A percentile compares a stretch with the other conserved stretches of the same genome.
Evolutionary conservation across 805 yeast species (phyloP).

Genomic region (Wickerhamiella allomyrinae): DNA sequence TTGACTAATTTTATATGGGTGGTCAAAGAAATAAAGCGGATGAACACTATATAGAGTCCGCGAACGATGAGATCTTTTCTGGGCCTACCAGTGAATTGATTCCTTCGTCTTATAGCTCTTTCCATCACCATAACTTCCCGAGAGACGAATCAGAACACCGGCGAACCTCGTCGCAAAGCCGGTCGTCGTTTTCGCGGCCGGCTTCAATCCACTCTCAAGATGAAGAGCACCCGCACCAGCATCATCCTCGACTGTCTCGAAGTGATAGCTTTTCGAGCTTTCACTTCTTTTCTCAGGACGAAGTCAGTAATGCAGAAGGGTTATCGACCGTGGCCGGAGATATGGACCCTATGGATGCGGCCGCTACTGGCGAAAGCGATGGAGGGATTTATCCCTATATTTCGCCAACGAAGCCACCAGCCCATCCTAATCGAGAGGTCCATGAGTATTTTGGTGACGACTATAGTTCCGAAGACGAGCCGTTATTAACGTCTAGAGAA

Average conservation of each 20-base stretch:
- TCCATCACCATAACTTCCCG: slow-evolving; percentile 34
- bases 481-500: not conserved
- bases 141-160: slow-evolving; percentile 7
- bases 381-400: not conserved
- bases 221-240: slow-evolving; percentile 2
- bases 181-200: not conserved
- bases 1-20: not conserved
- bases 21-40: slow-evolving; percentile 7
- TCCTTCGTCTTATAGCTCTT: slow-evolving; percentile 55
- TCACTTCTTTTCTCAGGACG: slow-evolving; percentile 69
- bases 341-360: slow-evolving; percentile 21
- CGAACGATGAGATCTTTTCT: slow-evolving; percentile 43
- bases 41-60: slow-evolving; percentile 20
- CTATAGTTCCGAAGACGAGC: slow-evolving; percentile 3
- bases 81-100: slow-evolving; percentile 60
- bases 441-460: slow-evolving; percentile 1
- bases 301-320: slow-evolving; percentile 78
- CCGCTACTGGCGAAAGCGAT: not conserved
- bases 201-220: not conserved
- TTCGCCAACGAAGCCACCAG: not conserved
- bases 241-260: not conserved
- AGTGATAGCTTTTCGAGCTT: slow-evolving; percentile 26
- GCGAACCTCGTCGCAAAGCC: slow-evolving; percentile 9
- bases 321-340: slow-evolving; percentile 49
- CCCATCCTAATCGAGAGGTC: not conserved